Conservation (phyloP, 805 yeast species). For the Metschnikowia lachancei region DNA sequence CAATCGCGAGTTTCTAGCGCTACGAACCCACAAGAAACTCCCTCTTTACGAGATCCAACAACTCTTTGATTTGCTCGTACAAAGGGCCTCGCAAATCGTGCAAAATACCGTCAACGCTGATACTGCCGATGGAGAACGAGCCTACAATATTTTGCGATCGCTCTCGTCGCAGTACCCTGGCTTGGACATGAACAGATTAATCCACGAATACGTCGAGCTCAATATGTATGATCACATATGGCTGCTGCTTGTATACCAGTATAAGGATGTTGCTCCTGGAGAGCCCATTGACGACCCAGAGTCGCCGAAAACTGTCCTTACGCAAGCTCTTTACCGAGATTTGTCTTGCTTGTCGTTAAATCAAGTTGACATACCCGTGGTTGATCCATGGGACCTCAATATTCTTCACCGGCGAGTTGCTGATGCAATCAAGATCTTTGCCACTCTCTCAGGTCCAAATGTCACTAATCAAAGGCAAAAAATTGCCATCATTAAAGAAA, state of each 20-base stretch:
- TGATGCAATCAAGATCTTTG: constrained; percentile 52
- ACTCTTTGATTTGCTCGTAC: constrained; percentile 35
- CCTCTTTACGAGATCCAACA: constrained; percentile 24
- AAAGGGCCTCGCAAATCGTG: constrained; percentile 35
- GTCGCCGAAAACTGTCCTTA: constrained; percentile 28
- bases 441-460: constrained; percentile 40
- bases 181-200: constrained; percentile 48
- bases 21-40: constrained; percentile 31
- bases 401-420: constrained; percentile 40
- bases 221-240: constrained; percentile 68
- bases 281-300: constrained; percentile 22
- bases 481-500: constrained; percentile 46
- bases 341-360: constrained; percentile 45
- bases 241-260: constrained; percentile 43
- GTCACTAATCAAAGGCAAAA: constrained; percentile 46
- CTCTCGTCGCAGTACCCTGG: constrained; percentile 35
- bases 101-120: constrained; percentile 39
- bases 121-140: constrained; percentile 34
- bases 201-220: constrained; percentile 70
- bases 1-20: constrained; percentile 30
- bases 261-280: constrained; percentile 24
- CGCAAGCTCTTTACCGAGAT: constrained; percentile 31
- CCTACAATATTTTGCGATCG: constrained; percentile 30
- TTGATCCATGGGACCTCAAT: constrained; percentile 40
- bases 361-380: constrained; percentile 48